A percentile compares a stretch with the other conserved stretches of the same genome.
Evolutionary conservation across 495 filamentous ascomycete species (phyloP).

Genomic region (Aspergillus sclerotiicarbonarius): DNA sequence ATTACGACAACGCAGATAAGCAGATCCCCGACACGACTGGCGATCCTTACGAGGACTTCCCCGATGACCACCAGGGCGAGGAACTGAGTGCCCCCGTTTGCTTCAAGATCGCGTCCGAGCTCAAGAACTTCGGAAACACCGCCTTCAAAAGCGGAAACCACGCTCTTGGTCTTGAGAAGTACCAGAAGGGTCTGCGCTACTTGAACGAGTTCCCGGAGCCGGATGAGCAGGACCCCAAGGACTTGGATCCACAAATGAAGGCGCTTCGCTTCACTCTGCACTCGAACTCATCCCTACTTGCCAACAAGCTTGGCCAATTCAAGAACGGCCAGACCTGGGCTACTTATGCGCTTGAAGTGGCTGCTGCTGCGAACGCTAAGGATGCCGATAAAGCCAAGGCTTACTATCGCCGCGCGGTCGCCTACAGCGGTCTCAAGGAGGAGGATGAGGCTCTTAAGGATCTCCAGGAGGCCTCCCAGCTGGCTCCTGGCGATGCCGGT

Average conservation of each 20-base stretch:
- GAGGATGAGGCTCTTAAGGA: slow-evolving; percentile 80
- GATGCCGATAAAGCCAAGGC: slow-evolving; percentile 87
- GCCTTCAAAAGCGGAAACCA: slow-evolving; percentile 81
- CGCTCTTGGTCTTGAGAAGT: slow-evolving; percentile 79
- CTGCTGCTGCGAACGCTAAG: slow-evolving; percentile 51
- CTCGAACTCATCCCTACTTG: slow-evolving; percentile 74
- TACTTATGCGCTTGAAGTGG: slow-evolving; percentile 67
- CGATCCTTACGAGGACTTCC: slow-evolving; percentile 94
- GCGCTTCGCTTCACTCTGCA: slow-evolving; percentile 73
- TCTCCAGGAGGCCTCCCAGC: slow-evolving; percentile 70
- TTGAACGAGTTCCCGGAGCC: slow-evolving; percentile 81
- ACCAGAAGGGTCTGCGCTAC: slow-evolving; percentile 96
- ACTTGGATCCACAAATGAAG: slow-evolving; percentile 63
- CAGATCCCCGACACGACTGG: slow-evolving; percentile 75
- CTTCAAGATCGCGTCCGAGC: slow-evolving; percentile 72
- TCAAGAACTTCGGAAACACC: slow-evolving; percentile 89
- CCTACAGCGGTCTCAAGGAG: slow-evolving; percentile 71
- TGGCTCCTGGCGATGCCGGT: slow-evolving; percentile 73
- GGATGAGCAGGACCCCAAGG: slow-evolving; percentile 61
- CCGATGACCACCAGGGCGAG: slow-evolving; percentile 74
- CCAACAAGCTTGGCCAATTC: slow-evolving; percentile 74
- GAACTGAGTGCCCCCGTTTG: slow-evolving; percentile 55
- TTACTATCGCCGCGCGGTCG: slow-evolving; percentile 75
- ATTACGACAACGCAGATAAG: slow-evolving; percentile 58
- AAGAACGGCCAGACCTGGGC: slow-evolving; percentile 68